These are phyloP conservation scores for Carex kokanica DNA, from an alignment of 176 grass and related monocot species.

Conservation along the genomic window DNA sequence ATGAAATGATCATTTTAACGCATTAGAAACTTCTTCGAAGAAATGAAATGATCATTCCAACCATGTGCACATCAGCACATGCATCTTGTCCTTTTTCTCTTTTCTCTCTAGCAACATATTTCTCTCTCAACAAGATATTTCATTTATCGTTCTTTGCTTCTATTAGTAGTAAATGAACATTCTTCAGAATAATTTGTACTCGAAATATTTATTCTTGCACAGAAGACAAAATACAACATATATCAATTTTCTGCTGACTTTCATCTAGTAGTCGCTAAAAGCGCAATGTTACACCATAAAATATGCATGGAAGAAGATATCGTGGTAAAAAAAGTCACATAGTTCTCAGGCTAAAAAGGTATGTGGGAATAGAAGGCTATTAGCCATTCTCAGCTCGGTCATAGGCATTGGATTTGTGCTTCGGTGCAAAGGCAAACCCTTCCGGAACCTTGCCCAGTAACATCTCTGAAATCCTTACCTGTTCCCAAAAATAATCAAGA, in stretches of 20 bases:
- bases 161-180: background rate
- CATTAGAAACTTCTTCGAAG: background rate
- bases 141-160: background rate
- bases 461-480: constrained; percentile 95
- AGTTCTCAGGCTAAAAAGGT: background rate
- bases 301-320: background rate
- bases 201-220: constrained; percentile 2
- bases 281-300: background rate
- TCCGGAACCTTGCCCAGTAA: constrained; percentile 85
- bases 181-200: background rate
- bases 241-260: background rate
- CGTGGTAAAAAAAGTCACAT: background rate
- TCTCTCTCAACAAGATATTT: no score
- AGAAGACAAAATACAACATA: background rate
- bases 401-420: constrained; percentile 92
- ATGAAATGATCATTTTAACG: background rate
- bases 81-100: background rate
- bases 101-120: no score
- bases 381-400: constrained; percentile 88
- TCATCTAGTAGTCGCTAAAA: background rate
- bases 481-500: background rate
- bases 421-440: constrained; percentile 76
- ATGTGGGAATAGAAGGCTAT: background rate
- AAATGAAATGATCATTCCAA: background rate
- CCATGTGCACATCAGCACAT: background rate